Percentiles rank a stretch among this genome's conserved stretches.
Evolutionary conservation across 768 basidiomycete species (phyloP).

Genomic region (Lepiota subincarnata): DNA sequence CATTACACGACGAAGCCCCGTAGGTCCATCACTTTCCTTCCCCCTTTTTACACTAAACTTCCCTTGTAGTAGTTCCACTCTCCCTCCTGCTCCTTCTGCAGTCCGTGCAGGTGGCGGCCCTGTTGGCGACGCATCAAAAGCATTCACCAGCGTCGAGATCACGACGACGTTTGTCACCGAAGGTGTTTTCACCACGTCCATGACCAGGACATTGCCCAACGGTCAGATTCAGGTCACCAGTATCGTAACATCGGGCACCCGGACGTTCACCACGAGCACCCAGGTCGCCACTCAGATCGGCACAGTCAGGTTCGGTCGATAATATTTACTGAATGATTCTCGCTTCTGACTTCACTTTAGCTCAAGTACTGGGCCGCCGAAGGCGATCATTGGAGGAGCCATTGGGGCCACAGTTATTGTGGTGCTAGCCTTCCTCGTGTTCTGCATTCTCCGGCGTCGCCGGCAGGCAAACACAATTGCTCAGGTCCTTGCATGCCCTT

Average conservation of each 20-base stretch:
- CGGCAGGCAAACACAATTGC: no score
- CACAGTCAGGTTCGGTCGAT: not conserved
- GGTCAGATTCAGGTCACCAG: not conserved
- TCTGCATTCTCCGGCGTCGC: not conserved
- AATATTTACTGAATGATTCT: no score
- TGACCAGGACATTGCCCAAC: not conserved
- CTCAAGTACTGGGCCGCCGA: not conserved
- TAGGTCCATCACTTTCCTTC: no score
- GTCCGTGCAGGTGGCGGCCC: not conserved
- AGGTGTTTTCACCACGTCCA: not conserved
- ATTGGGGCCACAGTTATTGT: not conserved
- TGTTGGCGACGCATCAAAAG: not conserved
- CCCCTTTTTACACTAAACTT: no score
- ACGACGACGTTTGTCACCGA: not conserved
- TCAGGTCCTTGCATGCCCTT: no score
- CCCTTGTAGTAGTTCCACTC: not conserved
- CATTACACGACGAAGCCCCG: no score
- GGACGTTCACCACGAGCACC: not conserved
- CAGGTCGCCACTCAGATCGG: not conserved
- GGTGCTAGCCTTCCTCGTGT: not conserved
- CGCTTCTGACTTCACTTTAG: not conserved
- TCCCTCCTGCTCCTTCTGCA: not conserved
- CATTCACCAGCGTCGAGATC: not conserved
- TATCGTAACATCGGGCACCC: not conserved
- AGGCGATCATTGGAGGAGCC: constrained; percentile 1